These are phyloP conservation scores for Rhamnella rubrinervis DNA, from an alignment of 331 rosid genomes.

Conservation along the genomic window DNA sequence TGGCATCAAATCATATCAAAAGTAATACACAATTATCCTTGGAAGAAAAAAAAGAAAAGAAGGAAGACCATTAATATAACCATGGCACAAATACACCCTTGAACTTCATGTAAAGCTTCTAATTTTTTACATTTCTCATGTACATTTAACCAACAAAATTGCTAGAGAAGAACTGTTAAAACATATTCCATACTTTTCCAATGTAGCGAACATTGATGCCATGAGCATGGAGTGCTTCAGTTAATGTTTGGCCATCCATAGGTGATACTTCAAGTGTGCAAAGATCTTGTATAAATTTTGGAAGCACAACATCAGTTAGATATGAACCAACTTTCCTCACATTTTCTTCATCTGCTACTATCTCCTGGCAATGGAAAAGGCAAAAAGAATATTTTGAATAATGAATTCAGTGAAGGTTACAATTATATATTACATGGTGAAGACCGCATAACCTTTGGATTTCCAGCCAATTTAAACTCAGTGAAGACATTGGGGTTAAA, in stretches of 20 bases:
- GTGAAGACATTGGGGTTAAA: slow-evolving; percentile 96
- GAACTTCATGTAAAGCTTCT: not conserved
- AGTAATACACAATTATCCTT: slow-evolving; percentile 17
- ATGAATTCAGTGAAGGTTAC: slow-evolving; percentile 3
- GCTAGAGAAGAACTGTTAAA: not conserved
- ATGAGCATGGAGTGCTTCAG: slow-evolving; percentile 98
- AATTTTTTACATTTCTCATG: not conserved
- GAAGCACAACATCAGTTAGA: slow-evolving; percentile 81
- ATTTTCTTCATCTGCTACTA: slow-evolving; percentile 77
- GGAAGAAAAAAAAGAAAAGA: not conserved
- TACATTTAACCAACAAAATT: not conserved
- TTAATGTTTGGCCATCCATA: slow-evolving; percentile 97
- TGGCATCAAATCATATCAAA: slow-evolving; percentile 25
- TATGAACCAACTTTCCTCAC: slow-evolving; percentile 80
- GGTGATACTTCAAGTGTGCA: slow-evolving; percentile 98
- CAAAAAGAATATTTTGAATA: slow-evolving; percentile 3
- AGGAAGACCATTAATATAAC: not conserved
- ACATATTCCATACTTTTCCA: slow-evolving; percentile 66
- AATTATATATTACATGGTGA: slow-evolving; percentile 4
- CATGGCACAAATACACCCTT: slow-evolving; percentile 15
- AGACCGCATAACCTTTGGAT: slow-evolving; percentile 52
- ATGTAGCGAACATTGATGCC: slow-evolving; percentile 95
- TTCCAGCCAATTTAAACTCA: slow-evolving; percentile 87
- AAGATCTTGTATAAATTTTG: slow-evolving; percentile 94
- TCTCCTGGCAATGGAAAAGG: slow-evolving; percentile 52